Evolutionary conservation across 1,284 basidiomycete genomes (phyloP).

Genomic region (Leccinum insolens): DNA sequence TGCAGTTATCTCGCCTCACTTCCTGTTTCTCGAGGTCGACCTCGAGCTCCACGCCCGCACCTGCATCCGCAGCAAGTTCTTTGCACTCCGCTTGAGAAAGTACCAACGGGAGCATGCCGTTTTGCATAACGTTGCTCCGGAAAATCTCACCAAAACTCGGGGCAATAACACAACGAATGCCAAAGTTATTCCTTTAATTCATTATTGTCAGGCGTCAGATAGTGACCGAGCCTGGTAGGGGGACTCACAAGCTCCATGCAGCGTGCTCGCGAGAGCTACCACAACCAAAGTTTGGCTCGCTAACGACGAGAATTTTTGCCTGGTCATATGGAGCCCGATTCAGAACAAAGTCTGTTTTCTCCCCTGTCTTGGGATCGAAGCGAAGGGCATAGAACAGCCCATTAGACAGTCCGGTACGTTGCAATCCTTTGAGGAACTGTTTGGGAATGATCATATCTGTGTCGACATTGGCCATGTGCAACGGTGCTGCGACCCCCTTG

Average conservation of each 20-base stretch:
- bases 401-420: slow-evolving; percentile 88
- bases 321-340: slow-evolving; percentile 85
- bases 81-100: slow-evolving; percentile 81
- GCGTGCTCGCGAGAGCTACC: slow-evolving; percentile 95
- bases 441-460: slow-evolving; percentile 97
- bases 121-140: slow-evolving; percentile 92
- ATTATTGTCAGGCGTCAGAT: slow-evolving; percentile 9
- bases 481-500: slow-evolving; percentile 84
- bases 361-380: slow-evolving; percentile 78
- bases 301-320: slow-evolving; percentile 87
- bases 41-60: slow-evolving; percentile 79
- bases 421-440: slow-evolving; percentile 94
- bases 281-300: slow-evolving; percentile 93
- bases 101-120: slow-evolving; percentile 90
- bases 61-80: slow-evolving; percentile 80
- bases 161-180: slow-evolving; percentile 90
- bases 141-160: slow-evolving; percentile 97
- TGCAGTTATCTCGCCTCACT: slow-evolving; percentile 77
- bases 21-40: slow-evolving; percentile 91
- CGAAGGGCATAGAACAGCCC: slow-evolving; percentile 88
- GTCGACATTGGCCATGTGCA: slow-evolving; percentile 72
- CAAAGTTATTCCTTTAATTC: slow-evolving; percentile 83
- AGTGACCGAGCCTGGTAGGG: slow-evolving; percentile 1
- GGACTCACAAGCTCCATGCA: slow-evolving; percentile 90
- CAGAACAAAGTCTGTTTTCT: slow-evolving; percentile 86